Conservation (phyloP, 1,284 basidiomycete species). For the Ganoderma leucocontextum region DNA sequence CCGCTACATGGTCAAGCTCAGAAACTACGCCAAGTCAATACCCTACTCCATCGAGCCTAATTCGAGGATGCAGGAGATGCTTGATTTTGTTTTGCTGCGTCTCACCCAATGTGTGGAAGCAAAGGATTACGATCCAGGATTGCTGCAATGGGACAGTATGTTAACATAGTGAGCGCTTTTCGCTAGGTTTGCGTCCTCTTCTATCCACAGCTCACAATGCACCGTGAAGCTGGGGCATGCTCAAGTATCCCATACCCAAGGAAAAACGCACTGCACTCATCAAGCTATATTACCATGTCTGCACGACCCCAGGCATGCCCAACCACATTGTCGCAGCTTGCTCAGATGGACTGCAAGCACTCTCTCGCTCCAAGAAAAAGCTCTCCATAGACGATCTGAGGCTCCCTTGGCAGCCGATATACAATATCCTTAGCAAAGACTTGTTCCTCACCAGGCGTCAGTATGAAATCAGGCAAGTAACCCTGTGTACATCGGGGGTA, state of each 20-base stretch:
- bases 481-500: neutral
- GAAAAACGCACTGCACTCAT: constrained; percentile 80
- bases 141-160: constrained; percentile 83
- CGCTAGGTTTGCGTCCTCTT: constrained; percentile 25
- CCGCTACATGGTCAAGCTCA: constrained; percentile 63
- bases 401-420: constrained; percentile 90
- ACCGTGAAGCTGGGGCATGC: constrained; percentile 73
- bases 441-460: constrained; percentile 86
- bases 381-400: constrained; percentile 84
- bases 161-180: constrained; percentile 63
- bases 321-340: constrained; percentile 64
- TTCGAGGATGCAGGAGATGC: constrained; percentile 80
- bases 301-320: constrained; percentile 68
- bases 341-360: constrained; percentile 62
- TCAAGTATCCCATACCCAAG: constrained; percentile 88
- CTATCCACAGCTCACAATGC: constrained; percentile 22
- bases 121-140: constrained; percentile 81
- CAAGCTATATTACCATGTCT: constrained; percentile 81
- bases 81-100: constrained; percentile 80
- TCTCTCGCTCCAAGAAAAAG: constrained; percentile 77
- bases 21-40: constrained; percentile 66
- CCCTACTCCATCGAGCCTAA: constrained; percentile 88
- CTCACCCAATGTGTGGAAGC: constrained; percentile 80
- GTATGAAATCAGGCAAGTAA: constrained; percentile 77
- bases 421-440: constrained; percentile 82